phyloP scores from a whole-genome alignment of 2,329 filamentous ascomycete genomes.

The Xylariaceae sp. region DNA sequence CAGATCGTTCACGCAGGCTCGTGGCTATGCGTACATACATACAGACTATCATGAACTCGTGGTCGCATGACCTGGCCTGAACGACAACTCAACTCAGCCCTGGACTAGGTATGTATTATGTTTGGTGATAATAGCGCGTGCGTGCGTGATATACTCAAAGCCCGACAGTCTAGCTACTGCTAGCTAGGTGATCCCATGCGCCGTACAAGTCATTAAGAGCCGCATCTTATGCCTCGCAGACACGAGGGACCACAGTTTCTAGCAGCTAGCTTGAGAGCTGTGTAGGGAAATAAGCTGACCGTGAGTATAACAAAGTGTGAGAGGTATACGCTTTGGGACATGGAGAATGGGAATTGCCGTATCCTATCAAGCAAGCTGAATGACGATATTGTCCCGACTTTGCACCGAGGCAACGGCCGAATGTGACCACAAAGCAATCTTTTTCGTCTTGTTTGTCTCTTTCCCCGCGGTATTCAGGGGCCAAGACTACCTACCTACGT shows the following conservation, averaged over 20 bases:
- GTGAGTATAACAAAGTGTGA: background rate
- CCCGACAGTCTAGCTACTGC: background rate
- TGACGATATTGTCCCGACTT: slow-evolving; percentile 3
- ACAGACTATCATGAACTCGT: slow-evolving; percentile 12
- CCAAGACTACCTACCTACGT: background rate
- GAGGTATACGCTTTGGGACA: background rate
- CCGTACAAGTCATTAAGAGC: slow-evolving; percentile 4
- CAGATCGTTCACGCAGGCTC: background rate
- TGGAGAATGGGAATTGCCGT: too few relatives aligned
- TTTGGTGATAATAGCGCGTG: too few relatives aligned
- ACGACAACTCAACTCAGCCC: slow-evolving; percentile 23
- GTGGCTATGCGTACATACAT: too few relatives aligned
- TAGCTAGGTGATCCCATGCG: background rate
- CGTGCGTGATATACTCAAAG: too few relatives aligned
- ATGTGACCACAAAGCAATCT: slow-evolving; percentile 8
- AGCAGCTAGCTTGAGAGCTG: background rate
- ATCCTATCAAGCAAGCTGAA: background rate
- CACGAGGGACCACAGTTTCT: background rate
- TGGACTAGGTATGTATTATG: too few relatives aligned
- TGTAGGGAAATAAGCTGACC: background rate
- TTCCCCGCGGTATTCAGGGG: background rate
- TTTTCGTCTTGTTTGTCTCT: background rate
- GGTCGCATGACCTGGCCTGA: slow-evolving; percentile 21
- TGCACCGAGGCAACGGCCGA: slow-evolving; percentile 8
- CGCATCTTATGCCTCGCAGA: slow-evolving; percentile 3